Evolutionary conservation across 768 basidiomycete species (phyloP).

Genomic region (Boletus pseudopeckii): DNA sequence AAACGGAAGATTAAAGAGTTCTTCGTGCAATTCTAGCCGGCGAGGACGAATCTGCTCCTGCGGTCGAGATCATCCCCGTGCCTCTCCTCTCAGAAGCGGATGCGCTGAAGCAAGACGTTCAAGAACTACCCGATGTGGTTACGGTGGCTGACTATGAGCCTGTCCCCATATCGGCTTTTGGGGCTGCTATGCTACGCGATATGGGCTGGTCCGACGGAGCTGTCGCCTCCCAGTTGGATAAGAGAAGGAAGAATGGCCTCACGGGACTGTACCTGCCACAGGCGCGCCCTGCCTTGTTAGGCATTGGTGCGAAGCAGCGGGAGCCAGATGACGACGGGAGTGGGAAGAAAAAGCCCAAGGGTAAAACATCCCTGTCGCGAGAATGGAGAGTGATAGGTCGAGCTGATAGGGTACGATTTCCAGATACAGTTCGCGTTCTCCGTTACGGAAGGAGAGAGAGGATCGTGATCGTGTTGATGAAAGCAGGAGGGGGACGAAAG

Average conservation of each 20-base stretch:
- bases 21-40: constrained; percentile 73
- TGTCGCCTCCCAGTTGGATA: constrained; percentile 57
- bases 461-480: constrained; percentile 5
- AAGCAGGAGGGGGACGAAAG: constrained; percentile 6
- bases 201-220: constrained; percentile 95
- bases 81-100: constrained; percentile 71
- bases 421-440: constrained; percentile 50
- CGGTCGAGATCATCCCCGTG: constrained; percentile 61
- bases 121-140: constrained; percentile 70
- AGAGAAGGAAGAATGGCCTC: constrained; percentile 51
- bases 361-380: constrained; percentile 74
- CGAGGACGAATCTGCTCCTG: constrained; percentile 34
- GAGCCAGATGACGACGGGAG: constrained; percentile 69
- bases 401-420: constrained; percentile 42
- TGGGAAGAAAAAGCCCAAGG: constrained; percentile 45
- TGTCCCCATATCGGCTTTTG: constrained; percentile 90
- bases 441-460: constrained; percentile 26
- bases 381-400: constrained; percentile 48
- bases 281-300: constrained; percentile 77
- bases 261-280: constrained; percentile 80
- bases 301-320: constrained; percentile 90
- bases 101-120: constrained; percentile 80
- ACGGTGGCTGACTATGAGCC: constrained; percentile 84
- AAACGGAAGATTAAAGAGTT: constrained; percentile 77
- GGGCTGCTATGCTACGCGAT: constrained; percentile 86